phyloP scores from a whole-genome alignment of 176 grass and related monocot genomes.

The Oryza longistaminata region DNA sequence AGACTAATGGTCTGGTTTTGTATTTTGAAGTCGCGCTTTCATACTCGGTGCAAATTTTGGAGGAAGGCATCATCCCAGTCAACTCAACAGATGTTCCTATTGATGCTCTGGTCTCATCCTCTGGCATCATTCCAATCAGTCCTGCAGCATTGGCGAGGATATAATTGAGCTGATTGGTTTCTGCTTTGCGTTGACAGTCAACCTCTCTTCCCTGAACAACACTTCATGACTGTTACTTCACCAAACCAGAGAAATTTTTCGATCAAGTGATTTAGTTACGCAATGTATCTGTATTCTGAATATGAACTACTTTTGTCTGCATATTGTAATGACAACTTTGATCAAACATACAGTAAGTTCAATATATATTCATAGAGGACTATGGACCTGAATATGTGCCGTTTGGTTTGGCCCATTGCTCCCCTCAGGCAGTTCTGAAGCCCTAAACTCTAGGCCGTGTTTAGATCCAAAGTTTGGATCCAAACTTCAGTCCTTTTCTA shows the following conservation, averaged over 20 bases:
- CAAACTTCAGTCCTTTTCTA: too few relatives aligned
- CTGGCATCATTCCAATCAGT: conserved; percentile 70
- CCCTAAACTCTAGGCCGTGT: not conserved
- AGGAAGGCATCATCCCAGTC: conserved; percentile 63
- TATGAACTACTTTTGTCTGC: not conserved
- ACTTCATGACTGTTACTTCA: too few relatives aligned
- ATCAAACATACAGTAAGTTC: not conserved
- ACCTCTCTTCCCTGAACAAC: not conserved
- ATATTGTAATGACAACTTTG: not conserved
- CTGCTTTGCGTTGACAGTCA: not conserved
- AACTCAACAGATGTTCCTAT: conserved; percentile 69
- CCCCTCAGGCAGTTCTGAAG: not conserved
- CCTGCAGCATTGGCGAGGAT: conserved; percentile 55
- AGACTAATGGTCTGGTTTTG: conserved; percentile 1
- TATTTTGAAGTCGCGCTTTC: conserved; percentile 76
- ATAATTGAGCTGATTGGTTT: conserved; percentile 11
- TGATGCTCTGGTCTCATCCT: conserved; percentile 68
- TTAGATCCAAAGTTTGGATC: too few relatives aligned
- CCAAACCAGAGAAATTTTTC: not conserved
- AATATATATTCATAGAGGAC: not conserved
- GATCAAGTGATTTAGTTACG: not conserved
- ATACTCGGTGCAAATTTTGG: conserved; percentile 81
- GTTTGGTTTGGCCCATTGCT: not conserved
- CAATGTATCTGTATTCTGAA: not conserved
- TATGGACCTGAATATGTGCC: not conserved